A percentile compares a stretch with the other conserved stretches of the same genome.
These are phyloP conservation scores for Potentilla sterilis DNA, from an alignment of 306 rosid genomes.

Conservation along the genomic window DNA sequence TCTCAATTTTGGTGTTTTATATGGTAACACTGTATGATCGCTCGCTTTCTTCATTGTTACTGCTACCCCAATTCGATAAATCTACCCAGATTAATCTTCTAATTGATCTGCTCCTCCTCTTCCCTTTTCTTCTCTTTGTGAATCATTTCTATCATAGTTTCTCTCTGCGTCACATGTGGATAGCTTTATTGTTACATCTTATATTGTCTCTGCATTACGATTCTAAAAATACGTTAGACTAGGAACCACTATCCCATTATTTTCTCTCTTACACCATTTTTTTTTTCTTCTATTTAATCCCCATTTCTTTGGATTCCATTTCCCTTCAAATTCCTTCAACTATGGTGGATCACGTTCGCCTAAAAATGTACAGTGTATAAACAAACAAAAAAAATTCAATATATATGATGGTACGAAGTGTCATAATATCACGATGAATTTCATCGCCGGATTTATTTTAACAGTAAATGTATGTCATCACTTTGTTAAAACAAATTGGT, in stretches of 20 bases:
- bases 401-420: no score
- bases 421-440: no score
- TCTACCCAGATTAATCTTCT: not conserved
- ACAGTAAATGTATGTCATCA: no score
- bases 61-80: not conserved
- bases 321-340: no score
- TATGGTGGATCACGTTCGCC: no score
- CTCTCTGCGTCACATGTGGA: not conserved
- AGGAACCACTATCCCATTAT: not conserved
- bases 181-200: not conserved
- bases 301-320: not conserved
- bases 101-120: not conserved
- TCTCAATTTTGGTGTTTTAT: constrained; percentile 62
- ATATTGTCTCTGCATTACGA: not conserved
- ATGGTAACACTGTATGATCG: constrained; percentile 49
- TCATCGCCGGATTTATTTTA: no score
- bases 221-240: not conserved
- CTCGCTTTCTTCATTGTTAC: constrained; percentile 23
- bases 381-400: no score
- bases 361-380: no score
- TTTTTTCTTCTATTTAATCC: not conserved
- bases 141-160: not conserved
- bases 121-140: not conserved
- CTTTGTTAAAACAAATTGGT: no score
- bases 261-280: not conserved